phyloP scores from a whole-genome alignment of 192 early-diverging fungal species.

The Entophlyctis luteolus region DNA sequence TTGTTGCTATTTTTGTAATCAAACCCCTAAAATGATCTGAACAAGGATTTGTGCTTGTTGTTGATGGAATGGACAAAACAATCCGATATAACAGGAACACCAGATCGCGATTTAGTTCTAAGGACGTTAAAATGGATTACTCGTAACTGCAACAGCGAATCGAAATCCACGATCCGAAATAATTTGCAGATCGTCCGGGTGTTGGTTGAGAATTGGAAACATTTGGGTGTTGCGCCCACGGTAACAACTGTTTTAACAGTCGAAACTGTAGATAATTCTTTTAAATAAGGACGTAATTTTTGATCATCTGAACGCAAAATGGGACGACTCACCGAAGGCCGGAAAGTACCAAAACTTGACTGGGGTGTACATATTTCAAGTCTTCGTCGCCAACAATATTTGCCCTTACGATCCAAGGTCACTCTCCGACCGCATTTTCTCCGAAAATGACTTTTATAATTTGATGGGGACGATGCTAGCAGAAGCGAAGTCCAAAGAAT shows the following conservation, averaged over 20 bases:
- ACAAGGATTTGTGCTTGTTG: constrained; percentile 61
- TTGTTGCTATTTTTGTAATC: background rate
- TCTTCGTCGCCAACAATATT: constrained; percentile 53
- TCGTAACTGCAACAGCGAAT: constrained; percentile 17
- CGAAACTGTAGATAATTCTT: background rate
- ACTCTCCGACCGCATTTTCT: constrained; percentile 11
- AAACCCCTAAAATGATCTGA: background rate
- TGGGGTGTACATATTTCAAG: constrained; percentile 57
- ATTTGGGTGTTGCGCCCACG: constrained; percentile 58
- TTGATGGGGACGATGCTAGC: constrained; percentile 22
- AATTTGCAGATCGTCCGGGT: constrained; percentile 59
- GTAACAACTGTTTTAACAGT: constrained; percentile 34
- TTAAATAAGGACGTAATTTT: constrained; percentile 23
- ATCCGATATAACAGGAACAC: constrained; percentile 23
- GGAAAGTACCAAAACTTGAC: constrained; percentile 46
- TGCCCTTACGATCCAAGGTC: constrained; percentile 22
- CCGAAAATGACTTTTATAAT: constrained; percentile 24
- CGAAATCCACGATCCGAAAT: constrained; percentile 36
- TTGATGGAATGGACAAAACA: constrained; percentile 62
- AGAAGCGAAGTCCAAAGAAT: constrained; percentile 15
- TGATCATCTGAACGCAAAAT: constrained; percentile 9
- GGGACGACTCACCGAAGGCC: background rate
- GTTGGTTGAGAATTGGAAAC: constrained; percentile 63
- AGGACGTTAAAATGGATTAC: constrained; percentile 15
- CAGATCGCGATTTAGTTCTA: constrained; percentile 8